A percentile compares a stretch with the other conserved stretches of the same genome.
Conservation (phyloP, 2,329 filamentous ascomycete genomes). For the Colletotrichum liriopes region DNA sequence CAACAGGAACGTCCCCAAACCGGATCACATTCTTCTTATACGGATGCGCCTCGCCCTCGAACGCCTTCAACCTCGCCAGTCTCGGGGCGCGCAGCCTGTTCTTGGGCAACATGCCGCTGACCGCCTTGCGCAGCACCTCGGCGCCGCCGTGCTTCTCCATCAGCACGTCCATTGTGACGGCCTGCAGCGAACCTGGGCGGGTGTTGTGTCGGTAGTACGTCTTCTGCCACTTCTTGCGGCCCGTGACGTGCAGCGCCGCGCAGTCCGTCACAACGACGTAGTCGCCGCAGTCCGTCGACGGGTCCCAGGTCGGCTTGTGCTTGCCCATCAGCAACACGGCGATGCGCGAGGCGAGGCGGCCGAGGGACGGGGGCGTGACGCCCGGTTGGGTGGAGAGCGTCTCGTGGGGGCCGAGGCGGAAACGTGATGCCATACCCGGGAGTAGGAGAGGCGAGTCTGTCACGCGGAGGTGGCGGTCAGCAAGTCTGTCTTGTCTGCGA, state of each 20-base stretch:
- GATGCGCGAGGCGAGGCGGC: constrained; percentile 90
- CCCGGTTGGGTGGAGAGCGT: constrained; percentile 71
- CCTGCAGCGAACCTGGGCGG: constrained; percentile 86
- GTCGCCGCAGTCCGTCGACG: constrained; percentile 98
- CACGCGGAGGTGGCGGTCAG: background rate
- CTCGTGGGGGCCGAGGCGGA: constrained; percentile 80
- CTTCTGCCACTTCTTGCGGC: constrained; percentile 94
- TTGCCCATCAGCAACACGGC: constrained; percentile 95
- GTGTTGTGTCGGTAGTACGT: constrained; percentile 96
- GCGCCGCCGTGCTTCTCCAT: constrained; percentile 95
- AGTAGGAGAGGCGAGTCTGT: constrained; percentile 96
- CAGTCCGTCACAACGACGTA: constrained; percentile 97
- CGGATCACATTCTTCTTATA: constrained; percentile 90
- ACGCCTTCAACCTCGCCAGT: constrained; percentile 91
- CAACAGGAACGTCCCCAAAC: constrained; percentile 74
- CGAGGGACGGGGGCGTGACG: constrained; percentile 83
- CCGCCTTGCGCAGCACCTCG: constrained; percentile 91
- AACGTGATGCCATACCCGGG: constrained; percentile 91
- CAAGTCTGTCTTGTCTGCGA: background rate
- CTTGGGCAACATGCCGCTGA: constrained; percentile 98
- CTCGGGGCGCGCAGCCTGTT: constrained; percentile 92
- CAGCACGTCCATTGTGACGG: constrained; percentile 94
- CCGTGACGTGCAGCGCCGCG: constrained; percentile 87
- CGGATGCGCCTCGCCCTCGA: constrained; percentile 92
- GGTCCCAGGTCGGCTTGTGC: constrained; percentile 98